Conservation (phyloP, 352 stramenopile genomes). For the Phytophthora melonis region DNA sequence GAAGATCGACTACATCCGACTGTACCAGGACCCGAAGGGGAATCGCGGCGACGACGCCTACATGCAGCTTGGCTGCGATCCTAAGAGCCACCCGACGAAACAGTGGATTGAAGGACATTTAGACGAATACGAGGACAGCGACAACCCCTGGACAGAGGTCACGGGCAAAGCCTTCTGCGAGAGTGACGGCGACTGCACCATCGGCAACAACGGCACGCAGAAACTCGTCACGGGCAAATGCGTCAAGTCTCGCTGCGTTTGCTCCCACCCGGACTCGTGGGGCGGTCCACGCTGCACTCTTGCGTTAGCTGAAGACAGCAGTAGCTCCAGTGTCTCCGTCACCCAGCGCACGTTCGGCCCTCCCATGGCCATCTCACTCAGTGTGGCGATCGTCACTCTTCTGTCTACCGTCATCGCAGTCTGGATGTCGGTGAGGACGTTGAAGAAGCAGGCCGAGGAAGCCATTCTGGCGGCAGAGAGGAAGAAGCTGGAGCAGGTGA, state of each 20-base stretch:
- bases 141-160: slow-evolving; percentile 36
- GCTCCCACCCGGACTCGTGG: slow-evolving; percentile 40
- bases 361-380: slow-evolving; percentile 34
- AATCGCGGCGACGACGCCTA: slow-evolving; percentile 24
- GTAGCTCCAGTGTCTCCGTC: slow-evolving; percentile 6
- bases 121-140: slow-evolving; percentile 39
- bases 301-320: slow-evolving; percentile 16
- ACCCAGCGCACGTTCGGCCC: slow-evolving; percentile 35
- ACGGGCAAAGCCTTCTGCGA: slow-evolving; percentile 38
- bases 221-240: slow-evolving; percentile 45
- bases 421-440: slow-evolving; percentile 29
- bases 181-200: slow-evolving; percentile 43
- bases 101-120: slow-evolving; percentile 49
- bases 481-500: slow-evolving; percentile 25
- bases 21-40: slow-evolving; percentile 72
- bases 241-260: slow-evolving; percentile 40
- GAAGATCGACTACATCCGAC: slow-evolving; percentile 87
- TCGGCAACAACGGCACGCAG: slow-evolving; percentile 26
- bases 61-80: slow-evolving; percentile 45
- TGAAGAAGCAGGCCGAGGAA: slow-evolving; percentile 33
- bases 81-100: slow-evolving; percentile 41
- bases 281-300: slow-evolving; percentile 46
- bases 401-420: slow-evolving; percentile 36
- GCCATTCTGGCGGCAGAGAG: slow-evolving; percentile 25
- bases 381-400: slow-evolving; percentile 35